phyloP scores from a whole-genome alignment of 2,329 filamentous ascomycete genomes.

The Ascochyta rabiei region DNA sequence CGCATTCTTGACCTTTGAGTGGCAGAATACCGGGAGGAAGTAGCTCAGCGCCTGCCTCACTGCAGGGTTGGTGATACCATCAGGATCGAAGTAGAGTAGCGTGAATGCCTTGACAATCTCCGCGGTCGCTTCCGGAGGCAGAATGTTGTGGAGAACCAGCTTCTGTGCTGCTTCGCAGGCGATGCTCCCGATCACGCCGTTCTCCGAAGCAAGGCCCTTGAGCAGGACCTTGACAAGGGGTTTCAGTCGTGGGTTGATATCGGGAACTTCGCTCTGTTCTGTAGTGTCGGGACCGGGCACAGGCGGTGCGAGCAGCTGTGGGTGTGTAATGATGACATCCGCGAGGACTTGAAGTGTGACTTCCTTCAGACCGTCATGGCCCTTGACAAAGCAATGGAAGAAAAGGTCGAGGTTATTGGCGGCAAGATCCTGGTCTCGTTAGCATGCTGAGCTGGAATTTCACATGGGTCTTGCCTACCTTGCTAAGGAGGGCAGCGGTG shows the following conservation, averaged over 20 bases:
- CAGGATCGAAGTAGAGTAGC: constrained; percentile 86
- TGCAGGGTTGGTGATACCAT: constrained; percentile 77
- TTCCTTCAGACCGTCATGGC: constrained; percentile 86
- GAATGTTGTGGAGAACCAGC: constrained; percentile 79
- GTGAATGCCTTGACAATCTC: constrained; percentile 82
- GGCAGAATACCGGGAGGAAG: constrained; percentile 93
- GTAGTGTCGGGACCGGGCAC: constrained; percentile 46
- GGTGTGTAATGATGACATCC: constrained; percentile 90
- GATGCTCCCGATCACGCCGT: constrained; percentile 76
- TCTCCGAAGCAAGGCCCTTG: constrained; percentile 71
- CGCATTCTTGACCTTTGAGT: constrained; percentile 81
- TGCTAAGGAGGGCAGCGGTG: constrained; percentile 87
- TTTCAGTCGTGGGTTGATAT: constrained; percentile 54
- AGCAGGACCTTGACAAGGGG: constrained; percentile 84
- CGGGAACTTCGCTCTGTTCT: constrained; percentile 44
- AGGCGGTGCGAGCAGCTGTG: constrained; percentile 73
- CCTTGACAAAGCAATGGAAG: constrained; percentile 94
- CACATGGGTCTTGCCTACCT: constrained; percentile 54
- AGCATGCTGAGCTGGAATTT: not conserved
- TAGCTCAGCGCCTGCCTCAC: constrained; percentile 89
- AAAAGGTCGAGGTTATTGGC: constrained; percentile 92
- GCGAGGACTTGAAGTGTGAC: constrained; percentile 90
- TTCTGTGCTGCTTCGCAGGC: constrained; percentile 85
- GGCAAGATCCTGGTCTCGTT: constrained; percentile 68
- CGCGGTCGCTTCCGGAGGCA: constrained; percentile 59